These are phyloP conservation scores for Pythium insidiosum DNA, from an alignment of 352 stramenopile genomes.

Conservation along the genomic window DNA sequence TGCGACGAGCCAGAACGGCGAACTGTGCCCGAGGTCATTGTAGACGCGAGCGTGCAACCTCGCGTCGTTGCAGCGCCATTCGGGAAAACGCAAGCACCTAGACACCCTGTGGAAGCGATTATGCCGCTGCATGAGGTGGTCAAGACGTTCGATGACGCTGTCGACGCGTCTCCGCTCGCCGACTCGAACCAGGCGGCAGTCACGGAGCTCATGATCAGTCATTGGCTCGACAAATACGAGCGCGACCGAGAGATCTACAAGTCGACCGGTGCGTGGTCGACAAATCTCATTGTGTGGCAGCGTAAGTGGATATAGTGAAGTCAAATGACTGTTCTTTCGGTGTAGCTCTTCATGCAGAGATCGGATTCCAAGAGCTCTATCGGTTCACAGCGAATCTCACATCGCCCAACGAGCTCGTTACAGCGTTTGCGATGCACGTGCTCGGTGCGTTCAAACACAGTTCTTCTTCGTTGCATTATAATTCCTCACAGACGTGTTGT, in stretches of 20 bases:
- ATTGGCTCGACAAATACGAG: slow-evolving; percentile 56
- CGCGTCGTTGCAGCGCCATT: no score
- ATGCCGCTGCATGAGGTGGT: slow-evolving; percentile 49
- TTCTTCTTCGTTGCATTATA: no score
- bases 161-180: slow-evolving; percentile 34
- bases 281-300: background rate
- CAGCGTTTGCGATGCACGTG: slow-evolving; percentile 43
- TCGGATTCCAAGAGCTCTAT: slow-evolving; percentile 56
- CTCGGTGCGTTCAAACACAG: slow-evolving; percentile 33
- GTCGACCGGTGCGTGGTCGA: slow-evolving; percentile 33
- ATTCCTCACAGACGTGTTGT: no score
- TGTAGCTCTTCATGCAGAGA: slow-evolving; percentile 49
- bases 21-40: no score
- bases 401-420: slow-evolving; percentile 49
- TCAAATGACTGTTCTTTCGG: background rate
- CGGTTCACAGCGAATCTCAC: slow-evolving; percentile 45
- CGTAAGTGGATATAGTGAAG: background rate
- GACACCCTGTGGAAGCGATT: no score
- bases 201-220: slow-evolving; percentile 47
- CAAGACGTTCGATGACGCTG: slow-evolving; percentile 35
- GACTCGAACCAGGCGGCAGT: slow-evolving; percentile 48
- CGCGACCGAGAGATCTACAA: slow-evolving; percentile 42
- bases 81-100: background rate
- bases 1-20: background rate
- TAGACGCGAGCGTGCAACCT: no score